Conservation (phyloP, 176 grass and related monocot genomes). For the Poa pratensis region DNA sequence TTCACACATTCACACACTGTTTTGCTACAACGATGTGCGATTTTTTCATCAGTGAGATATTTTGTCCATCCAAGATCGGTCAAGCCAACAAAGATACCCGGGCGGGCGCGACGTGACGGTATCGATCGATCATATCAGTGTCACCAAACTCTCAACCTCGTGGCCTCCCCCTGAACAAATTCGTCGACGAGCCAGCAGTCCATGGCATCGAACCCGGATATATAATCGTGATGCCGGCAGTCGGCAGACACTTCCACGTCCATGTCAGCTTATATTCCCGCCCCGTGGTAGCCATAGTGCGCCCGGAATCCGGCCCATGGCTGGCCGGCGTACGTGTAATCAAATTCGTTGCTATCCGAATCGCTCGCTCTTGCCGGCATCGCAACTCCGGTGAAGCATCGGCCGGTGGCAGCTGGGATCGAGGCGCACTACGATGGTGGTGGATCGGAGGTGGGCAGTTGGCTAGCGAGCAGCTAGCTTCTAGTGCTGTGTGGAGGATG, state of each 20-base stretch:
- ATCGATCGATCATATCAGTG: slow-evolving; percentile 2
- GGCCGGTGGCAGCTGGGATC: too few species aligned
- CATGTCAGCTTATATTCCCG: slow-evolving; percentile 22
- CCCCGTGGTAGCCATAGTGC: slow-evolving; percentile 33
- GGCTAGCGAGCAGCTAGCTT: neutral
- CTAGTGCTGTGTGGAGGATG: slow-evolving; percentile 27
- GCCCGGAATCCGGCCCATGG: slow-evolving; percentile 41
- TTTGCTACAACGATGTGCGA: too few species aligned
- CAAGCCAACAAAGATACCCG: neutral
- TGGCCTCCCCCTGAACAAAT: slow-evolving; percentile 37
- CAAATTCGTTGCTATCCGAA: slow-evolving; percentile 45
- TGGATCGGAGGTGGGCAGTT: neutral
- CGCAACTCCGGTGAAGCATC: neutral
- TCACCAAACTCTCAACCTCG: neutral
- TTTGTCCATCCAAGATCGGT: neutral
- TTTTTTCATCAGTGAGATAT: neutral
- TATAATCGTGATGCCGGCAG: slow-evolving; percentile 20
- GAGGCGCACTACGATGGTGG: neutral
- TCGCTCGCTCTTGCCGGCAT: neutral
- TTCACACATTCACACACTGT: too few species aligned
- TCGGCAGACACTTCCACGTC: neutral
- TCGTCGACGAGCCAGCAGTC: neutral
- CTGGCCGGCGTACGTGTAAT: slow-evolving; percentile 26
- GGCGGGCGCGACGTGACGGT: neutral
- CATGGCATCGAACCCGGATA: slow-evolving; percentile 35